Base-by-base conservation (phyloP, 164 flowering plant genomes). In the Santalum album region DNA sequence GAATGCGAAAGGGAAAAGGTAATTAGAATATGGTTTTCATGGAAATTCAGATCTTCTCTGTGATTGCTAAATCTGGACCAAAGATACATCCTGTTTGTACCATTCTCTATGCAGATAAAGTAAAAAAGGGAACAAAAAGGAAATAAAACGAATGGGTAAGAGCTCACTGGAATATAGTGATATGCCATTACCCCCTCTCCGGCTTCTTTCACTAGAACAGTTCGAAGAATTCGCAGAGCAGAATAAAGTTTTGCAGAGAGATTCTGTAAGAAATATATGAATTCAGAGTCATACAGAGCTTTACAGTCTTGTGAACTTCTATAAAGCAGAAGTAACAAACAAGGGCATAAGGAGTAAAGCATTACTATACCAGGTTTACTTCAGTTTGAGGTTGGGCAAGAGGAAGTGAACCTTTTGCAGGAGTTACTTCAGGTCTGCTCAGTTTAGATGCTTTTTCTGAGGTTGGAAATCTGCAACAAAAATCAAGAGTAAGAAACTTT, bases 101-200 rank as follows among this genome's bases (percentile, higher is more conserved):
- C n/a, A n/a, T n/a, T n/a, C n/a, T n/a, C n/a, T n/a, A n/a, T 1
- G 23, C 20, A 34, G 20, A 25, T 26, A 25, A 49, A 7, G 2
- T 12, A 40, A 7, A 24, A n/a, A 34, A 44, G 24, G 11, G 16
- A 39, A 24, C 20, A 47, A 2, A 53, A 1, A 50, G n/a, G 42
- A 21, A 10, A 11, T 35, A 23, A 36, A n/a, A 45, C 1, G 25
- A 15, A 38, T 17, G 18, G 25, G 34, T 2, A 36, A 43, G 17
- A 54, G 53, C 84, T 59, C 54, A 87, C 97, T 70, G 70, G 57
- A 87, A 87, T 53, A 87, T 80, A n/a, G 64, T 91, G 96, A 69
- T 86, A 72, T 48, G 98, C 79, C 72, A 62, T 65, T 56, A 77
- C 78, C n/a, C 84, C 80, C 1, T 84, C 86, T 43, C 75, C 88